Base-by-base conservation (phyloP, 2,329 filamentous ascomycete species). In the Triangularia setosa region DNA sequence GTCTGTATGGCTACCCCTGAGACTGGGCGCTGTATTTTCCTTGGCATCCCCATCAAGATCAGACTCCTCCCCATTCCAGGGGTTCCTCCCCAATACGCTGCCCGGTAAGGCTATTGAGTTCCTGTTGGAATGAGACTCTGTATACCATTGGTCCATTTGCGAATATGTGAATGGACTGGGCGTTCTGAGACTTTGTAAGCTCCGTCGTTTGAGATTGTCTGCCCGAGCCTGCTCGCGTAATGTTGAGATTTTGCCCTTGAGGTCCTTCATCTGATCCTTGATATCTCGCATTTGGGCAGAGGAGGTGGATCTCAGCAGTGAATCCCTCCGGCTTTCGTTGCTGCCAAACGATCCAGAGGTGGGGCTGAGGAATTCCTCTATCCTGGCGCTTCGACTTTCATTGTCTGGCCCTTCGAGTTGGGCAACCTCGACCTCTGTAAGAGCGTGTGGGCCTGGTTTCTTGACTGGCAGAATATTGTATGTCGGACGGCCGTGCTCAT, bases 221-320 rank as follows among this genome's bases (percentile, higher is more conserved):
- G 90, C 90, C 21, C 90, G 86, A 0, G 91, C 90, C 70, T 92
- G 89, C 67, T 93, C 87, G 70, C 91, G 90, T 52, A 97, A 77
- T 16, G 82, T 90, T 1, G 92, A 93, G 35, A 97, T 93, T 72
- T 92, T 92, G 65, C 90, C 91, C 73, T 93, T 93, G 56, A 97
- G 81, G 61, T 90, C 92, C 63, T 90, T 88, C 85, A 97, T 91
- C 74, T 96, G 92, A 69, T 92, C 89, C 65, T 92, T 91, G 53
- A 97, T 80, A 60, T 85, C 84, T 8, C 89, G 87, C 72, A 91
- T 87, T 72, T 91, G 88, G 14, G 88, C 83, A n/a, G 87, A 87
- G 0, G 92, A 94, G 14, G 87, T 82, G 2, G 90, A 88, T 18
- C 91, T 84, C 25, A 84, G 84, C 8, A 89, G 76, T 1, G 81